Base-by-base conservation (phyloP, 306 rosid genomes). In the Cucurbita maxima region DNA sequence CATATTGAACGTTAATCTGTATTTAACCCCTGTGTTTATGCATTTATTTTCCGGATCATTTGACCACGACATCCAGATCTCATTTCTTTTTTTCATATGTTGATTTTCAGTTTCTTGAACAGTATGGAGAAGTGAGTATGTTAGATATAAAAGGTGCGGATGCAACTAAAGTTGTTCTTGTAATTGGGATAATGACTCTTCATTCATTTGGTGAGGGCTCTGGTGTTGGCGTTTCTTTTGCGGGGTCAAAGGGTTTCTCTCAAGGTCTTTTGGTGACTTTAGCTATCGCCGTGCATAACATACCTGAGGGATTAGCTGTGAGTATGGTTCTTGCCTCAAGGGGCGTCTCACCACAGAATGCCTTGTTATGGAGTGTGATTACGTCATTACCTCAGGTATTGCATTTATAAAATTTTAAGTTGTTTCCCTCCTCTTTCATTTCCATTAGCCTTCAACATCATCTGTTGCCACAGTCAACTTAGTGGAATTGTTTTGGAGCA, bases 161-260 rank as follows among this genome's bases (percentile, higher is more conserved):
- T 77, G 99, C 99, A 54, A 50, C 96, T 50, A 89, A 91, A 84
- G 99, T 91, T 72, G 91, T 91, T 82, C 97, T 95, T 75, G 88
- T 95, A 40, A 88, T 95, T 86, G 99, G 97, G 69, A 95, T 95
- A 82, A 91, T 95, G 99, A 91, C 97, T 58, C 97, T 91, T 63
- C 99, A 95, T 85, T 95, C 99, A 64, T 95, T 95, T 81, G 99
- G 99, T 51, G 99, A 89, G 85, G 99, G 99, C 64, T 95, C 97
- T 78, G 99, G 99, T 64, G 97, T 95, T 43, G 99, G 99, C 48
- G 99, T 95, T 81, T 95, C 99, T 41, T 95, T 95, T 87, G 97
- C 99, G 71, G 97, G 97, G 48, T 84, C 96, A 36, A 95, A 89
- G 84, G 99, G 99, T 81, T 95, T 91, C 81, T 76, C 96, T 81